These are phyloP conservation scores for Cucurbita pepo DNA, from an alignment of 306 rosid genomes.

Conservation along the genomic window DNA sequence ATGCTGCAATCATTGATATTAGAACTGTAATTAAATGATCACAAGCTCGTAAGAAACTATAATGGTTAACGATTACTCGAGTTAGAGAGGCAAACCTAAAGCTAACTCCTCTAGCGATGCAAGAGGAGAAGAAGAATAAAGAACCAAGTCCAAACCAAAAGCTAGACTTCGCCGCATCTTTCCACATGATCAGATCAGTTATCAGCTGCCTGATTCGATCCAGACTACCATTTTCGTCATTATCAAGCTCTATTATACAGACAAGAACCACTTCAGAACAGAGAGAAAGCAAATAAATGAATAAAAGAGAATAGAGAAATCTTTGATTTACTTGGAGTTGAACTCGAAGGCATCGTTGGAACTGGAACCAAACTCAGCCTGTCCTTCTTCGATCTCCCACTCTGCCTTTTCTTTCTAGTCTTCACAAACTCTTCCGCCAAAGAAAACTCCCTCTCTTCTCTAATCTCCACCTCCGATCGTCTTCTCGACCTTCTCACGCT, in stretches of 20 bases:
- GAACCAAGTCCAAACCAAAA: conserved; percentile 82
- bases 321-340: conserved; percentile 30
- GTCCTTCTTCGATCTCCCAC: conserved; percentile 49
- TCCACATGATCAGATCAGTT: conserved; percentile 72
- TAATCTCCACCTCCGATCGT: conserved; percentile 38
- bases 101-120: conserved; percentile 44
- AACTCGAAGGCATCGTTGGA: conserved; percentile 24
- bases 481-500: conserved; percentile 37
- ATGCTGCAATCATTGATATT: conserved; percentile 28
- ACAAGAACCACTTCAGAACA: not conserved
- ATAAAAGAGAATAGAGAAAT: not conserved
- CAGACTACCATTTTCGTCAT: conserved; percentile 31
- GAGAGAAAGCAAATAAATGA: not conserved
- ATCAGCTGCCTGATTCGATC: conserved; percentile 40
- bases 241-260: conserved; percentile 22
- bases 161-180: conserved; percentile 54
- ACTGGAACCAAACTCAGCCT: conserved; percentile 31
- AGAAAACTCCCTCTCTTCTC: conserved; percentile 46
- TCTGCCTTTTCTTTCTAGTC: conserved; percentile 28
- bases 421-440: conserved; percentile 43
- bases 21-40: conserved; percentile 3
- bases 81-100: conserved; percentile 28
- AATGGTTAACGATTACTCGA: not conserved
- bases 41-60: not conserved
- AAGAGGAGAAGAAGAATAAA: conserved; percentile 46